Evolutionary conservation across 768 basidiomycete species (phyloP).

Genomic region (Chiua virens): DNA sequence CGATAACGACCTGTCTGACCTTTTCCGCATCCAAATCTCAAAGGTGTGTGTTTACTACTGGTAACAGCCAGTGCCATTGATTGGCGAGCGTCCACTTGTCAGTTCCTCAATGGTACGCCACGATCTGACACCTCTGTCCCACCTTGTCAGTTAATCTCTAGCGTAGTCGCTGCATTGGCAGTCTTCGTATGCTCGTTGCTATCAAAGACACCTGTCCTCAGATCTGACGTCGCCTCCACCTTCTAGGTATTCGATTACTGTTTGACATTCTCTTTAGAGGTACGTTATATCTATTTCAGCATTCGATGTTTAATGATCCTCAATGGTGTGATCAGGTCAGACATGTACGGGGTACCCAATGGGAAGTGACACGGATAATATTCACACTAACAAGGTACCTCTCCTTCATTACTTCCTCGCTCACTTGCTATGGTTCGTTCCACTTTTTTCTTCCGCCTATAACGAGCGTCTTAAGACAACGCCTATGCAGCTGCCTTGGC

Average conservation of each 20-base stretch:
- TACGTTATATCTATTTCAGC: neutral
- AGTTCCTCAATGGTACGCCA: constrained; percentile 22
- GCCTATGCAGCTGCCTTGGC: constrained; percentile 8
- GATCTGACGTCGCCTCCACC: neutral
- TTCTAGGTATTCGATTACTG: constrained; percentile 22
- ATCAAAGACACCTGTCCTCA: neutral
- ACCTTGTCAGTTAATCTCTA: neutral
- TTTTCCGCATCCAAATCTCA: constrained; percentile 18
- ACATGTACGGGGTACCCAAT: constrained; percentile 24
- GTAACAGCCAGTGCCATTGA: neutral
- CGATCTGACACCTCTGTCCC: neutral
- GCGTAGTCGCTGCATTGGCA: constrained; percentile 19
- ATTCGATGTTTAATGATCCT: neutral
- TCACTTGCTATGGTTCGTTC: constrained; percentile 20
- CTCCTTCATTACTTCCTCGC: constrained; percentile 16
- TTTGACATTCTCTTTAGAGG: constrained; percentile 24
- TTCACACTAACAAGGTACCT: constrained; percentile 30
- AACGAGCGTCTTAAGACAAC: neutral
- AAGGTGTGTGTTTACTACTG: constrained; percentile 11
- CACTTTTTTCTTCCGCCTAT: neutral
- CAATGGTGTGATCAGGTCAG: constrained; percentile 13
- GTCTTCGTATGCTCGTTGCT: constrained; percentile 10
- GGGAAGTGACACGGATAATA: constrained; percentile 22
- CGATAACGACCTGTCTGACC: constrained; percentile 5
- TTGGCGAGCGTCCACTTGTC: neutral